These are phyloP conservation scores for Boletus rufocinnamomeus DNA, from an alignment of 768 basidiomycete genomes.

Conservation along the genomic window DNA sequence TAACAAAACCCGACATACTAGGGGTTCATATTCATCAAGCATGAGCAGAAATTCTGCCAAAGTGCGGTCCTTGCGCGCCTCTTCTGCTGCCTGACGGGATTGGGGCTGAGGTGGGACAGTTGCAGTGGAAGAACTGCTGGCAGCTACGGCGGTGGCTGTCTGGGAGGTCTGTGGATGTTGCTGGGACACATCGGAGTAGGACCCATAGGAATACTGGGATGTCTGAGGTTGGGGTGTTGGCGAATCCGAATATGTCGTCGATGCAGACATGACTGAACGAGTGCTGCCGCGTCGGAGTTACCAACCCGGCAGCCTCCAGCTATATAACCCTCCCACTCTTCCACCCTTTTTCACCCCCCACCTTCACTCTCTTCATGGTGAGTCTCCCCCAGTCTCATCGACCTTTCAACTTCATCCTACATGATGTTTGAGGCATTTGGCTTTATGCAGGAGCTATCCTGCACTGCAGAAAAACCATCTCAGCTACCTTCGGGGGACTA, in stretches of 20 bases:
- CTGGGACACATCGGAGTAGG: slow-evolving; percentile 25
- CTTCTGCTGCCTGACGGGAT: slow-evolving; percentile 72
- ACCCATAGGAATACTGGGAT: slow-evolving; percentile 21
- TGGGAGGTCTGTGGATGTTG: slow-evolving; percentile 25
- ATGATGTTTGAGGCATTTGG: slow-evolving; percentile 96
- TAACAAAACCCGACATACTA: slow-evolving; percentile 56
- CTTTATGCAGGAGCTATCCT: slow-evolving; percentile 70
- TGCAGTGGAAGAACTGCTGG: slow-evolving; percentile 24
- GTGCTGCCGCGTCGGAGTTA: slow-evolving; percentile 34
- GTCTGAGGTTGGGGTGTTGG: slow-evolving; percentile 35
- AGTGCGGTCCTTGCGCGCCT: slow-evolving; percentile 85
- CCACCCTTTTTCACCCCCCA: slow-evolving; percentile 1
- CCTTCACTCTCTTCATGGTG: slow-evolving; percentile 21
- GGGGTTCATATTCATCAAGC: slow-evolving; percentile 95
- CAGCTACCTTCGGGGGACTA: slow-evolving; percentile 83
- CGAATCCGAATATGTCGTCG: slow-evolving; percentile 34
- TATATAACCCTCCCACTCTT: slow-evolving; percentile 23
- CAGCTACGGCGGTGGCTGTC: slow-evolving; percentile 13
- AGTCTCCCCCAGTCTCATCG: slow-evolving; percentile 20
- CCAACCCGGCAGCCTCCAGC: not conserved
- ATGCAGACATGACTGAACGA: slow-evolving; percentile 33
- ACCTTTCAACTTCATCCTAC: slow-evolving; percentile 34
- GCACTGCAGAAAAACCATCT: slow-evolving; percentile 83
- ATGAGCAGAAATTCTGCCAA: slow-evolving; percentile 92
- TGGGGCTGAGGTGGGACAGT: slow-evolving; percentile 37